Evolutionary conservation across 805 yeast species (phyloP), one percentile per base, ranked within the genome.

Genomic region (Kregervanrija fluxuum): DNA sequence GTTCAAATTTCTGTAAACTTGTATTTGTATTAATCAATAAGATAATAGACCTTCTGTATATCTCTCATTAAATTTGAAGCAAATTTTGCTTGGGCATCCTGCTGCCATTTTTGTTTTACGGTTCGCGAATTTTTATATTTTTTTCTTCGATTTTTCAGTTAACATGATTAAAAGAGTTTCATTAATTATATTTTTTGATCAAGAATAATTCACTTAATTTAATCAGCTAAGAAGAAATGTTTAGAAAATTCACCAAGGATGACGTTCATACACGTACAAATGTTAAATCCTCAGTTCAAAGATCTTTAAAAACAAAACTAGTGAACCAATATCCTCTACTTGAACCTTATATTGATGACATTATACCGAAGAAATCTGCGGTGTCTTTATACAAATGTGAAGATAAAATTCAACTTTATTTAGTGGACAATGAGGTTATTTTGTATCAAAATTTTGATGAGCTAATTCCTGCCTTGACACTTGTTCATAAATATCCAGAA

Each of bases 221-320:
- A 14, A 9, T 33, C 35, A 33, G 11, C 28, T 5, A 35, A 32
- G 11, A 9, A 17, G 33, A 11, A 16, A 64, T 64, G 68, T 64
- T 64, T 43, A 63, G 57, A 47, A 64, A 64, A 61, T 88, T 89
- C 68, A 75, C 87, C 30, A 82, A 78, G 52, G 96, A 88, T 36
- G 96, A 90, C 59, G 76, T 89, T 43, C 95, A 88, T 55, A 83
- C 96, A 8, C 82, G 93, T 52, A 81, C 96, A 11, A 91, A 91
- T 59, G 82, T 90, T 64, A 90, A 90, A 65, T 85, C 96, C 0
- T 90, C 97, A 1, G 90, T 85, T n/a, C 96, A 89, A 64, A 77
- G 97, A 63, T 83, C 84, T n/a, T 71, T 91, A 53, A 86, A 86
- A 60, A 53, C 84, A 14, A 85, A 81, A 55, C 72, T 90, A 43